Evolutionary conservation across 2,329 filamentous ascomycete species (phyloP), one percentile per base, ranked within the genome.

Genomic region (Curvularia eragrostidis): DNA sequence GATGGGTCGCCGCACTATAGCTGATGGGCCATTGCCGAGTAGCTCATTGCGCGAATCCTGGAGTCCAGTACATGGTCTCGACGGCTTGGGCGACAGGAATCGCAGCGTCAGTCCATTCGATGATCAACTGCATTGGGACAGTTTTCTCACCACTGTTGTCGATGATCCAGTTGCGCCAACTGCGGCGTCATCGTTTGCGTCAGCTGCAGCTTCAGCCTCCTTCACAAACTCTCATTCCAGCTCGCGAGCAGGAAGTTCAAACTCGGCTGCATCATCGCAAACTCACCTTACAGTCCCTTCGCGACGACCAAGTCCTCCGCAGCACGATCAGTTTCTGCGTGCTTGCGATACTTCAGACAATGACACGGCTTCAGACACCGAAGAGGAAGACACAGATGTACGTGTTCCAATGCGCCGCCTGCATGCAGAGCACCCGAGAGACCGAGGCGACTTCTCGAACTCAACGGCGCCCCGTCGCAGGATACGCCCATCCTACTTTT

Each of bases 61-160:
- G 74, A 75, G 74, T 43, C 74, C 75, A 6, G 64, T 66, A 2
- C 65, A 70, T 52, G 69, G 66, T 3, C 62, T 89, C 1, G 89
- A 96, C 75, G 92, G 92, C 3, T 84, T 97, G 15, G 93, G 92
- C 36, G 92, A 97, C 76, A 89, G 93, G 57, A 86, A 91, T 62
- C 87, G 92, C 66, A 96, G 92, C 75, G 79, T 91, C n/a, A 93
- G 89, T 71, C 89, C 89, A 5, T 79, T 81, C 49, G 79, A 78
- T 18, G 69, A 67, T 24, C 54, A 66, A 42, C 84, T 86, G 61
- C 82, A 84, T 48, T 97, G 93, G 93, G 89, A 94, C 58, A 91
- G 88, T 3, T 86, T 97, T 52, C 81, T 93, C 56, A 89, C 85
- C 6, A 96, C 91, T 0, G 84, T 97, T 59, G 89, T 90, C 0